phyloP scores from a whole-genome alignment of 2,329 filamentous ascomycete genomes.

The Aureobasidium leucospermi region DNA sequence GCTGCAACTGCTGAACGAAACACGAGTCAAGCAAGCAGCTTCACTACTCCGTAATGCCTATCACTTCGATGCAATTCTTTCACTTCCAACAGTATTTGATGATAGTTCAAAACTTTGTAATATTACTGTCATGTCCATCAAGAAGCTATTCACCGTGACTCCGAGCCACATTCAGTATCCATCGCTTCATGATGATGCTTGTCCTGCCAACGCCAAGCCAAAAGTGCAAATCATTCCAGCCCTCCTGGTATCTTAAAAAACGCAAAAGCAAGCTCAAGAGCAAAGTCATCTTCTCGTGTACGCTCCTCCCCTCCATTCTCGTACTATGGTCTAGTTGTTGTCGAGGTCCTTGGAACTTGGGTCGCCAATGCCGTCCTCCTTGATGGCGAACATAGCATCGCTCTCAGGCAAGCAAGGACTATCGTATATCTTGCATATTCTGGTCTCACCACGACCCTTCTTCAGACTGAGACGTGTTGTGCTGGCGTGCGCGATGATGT shows the following conservation, averaged over 20 bases:
- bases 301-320: no score
- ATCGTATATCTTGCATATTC: conserved; percentile 98
- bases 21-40: not conserved
- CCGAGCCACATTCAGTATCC: not conserved
- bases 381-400: conserved; percentile 94
- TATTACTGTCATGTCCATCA: not conserved
- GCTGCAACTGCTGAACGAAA: not conserved
- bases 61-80: not conserved
- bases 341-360: conserved; percentile 92
- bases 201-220: conserved; percentile 12
- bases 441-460: conserved; percentile 89
- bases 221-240: not conserved
- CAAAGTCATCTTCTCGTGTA: not conserved
- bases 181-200: conserved; percentile 1
- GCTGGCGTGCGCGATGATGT: conserved; percentile 96
- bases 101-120: not conserved
- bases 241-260: conserved; percentile 8
- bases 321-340: conserved; percentile 44
- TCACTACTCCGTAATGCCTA: not conserved
- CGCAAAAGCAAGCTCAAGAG: conserved; percentile 13
- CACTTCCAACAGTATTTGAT: not conserved
- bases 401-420: conserved; percentile 94
- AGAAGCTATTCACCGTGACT: not conserved
- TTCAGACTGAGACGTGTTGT: conserved; percentile 91
- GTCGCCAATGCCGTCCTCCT: conserved; percentile 93